phyloP scores from a whole-genome alignment of 495 filamentous ascomycete species.

The Trichoderma gamsii region DNA sequence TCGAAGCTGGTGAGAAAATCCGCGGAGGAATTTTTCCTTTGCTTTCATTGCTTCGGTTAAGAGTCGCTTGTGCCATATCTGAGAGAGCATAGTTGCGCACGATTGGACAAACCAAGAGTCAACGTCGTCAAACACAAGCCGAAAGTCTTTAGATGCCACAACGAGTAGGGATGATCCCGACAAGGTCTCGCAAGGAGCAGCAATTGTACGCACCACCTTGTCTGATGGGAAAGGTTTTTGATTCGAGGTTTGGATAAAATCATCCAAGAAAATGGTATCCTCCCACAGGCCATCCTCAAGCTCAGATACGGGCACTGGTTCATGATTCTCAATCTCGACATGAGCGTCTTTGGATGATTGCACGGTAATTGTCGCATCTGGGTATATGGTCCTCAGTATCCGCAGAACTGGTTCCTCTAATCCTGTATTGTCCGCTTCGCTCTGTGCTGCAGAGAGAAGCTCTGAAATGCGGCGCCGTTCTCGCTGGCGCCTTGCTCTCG shows the following conservation, averaged over 20 bases:
- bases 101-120: conserved; percentile 20
- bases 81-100: conserved; percentile 17
- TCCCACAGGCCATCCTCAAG: background rate
- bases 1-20: conserved; percentile 36
- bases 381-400: background rate
- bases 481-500: conserved; percentile 15
- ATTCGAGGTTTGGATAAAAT: conserved; percentile 17
- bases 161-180: conserved; percentile 15
- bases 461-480: conserved; percentile 14
- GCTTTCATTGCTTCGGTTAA: conserved; percentile 21
- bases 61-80: conserved; percentile 17
- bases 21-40: conserved; percentile 35
- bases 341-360: background rate
- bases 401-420: conserved; percentile 6
- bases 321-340: background rate
- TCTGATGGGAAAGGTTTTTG: conserved; percentile 4
- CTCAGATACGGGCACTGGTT: background rate
- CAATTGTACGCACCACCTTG: conserved; percentile 16
- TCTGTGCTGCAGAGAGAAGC: conserved; percentile 5
- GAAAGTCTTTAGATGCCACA: conserved; percentile 18
- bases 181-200: conserved; percentile 18
- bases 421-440: background rate
- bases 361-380: background rate
- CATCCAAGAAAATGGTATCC: background rate
- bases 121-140: conserved; percentile 20